Conservation (phyloP, 805 yeast species). For the Candida yuanshanica region DNA sequence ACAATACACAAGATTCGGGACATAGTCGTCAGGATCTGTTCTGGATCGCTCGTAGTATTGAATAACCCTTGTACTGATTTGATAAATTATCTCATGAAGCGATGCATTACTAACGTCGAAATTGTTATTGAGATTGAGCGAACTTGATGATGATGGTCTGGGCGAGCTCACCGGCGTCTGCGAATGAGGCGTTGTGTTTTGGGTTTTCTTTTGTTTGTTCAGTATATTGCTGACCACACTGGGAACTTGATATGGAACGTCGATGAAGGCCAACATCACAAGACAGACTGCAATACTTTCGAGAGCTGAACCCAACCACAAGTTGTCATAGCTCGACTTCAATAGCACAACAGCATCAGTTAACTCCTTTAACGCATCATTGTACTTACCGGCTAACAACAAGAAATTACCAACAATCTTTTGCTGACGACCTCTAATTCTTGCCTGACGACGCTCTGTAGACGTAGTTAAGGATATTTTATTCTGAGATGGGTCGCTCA, state of each 20-base stretch:
- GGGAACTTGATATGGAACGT: slow-evolving; percentile 41
- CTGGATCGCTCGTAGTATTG: slow-evolving; percentile 47
- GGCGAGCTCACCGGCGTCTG: slow-evolving; percentile 38
- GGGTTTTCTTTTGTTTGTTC: slow-evolving; percentile 18
- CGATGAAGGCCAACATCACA: slow-evolving; percentile 52
- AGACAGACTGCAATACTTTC: slow-evolving; percentile 73
- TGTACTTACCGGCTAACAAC: slow-evolving; percentile 72
- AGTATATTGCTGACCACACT: slow-evolving; percentile 27
- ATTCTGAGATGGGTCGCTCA: slow-evolving; percentile 28
- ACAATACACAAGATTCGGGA: slow-evolving; percentile 74
- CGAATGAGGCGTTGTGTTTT: slow-evolving; percentile 13
- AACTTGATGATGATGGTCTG: slow-evolving; percentile 35
- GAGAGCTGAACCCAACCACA: slow-evolving; percentile 88
- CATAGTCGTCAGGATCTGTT: slow-evolving; percentile 60
- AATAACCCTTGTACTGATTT: slow-evolving; percentile 33
- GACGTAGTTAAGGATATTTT: slow-evolving; percentile 29
- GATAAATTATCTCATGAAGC: slow-evolving; percentile 30
- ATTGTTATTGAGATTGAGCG: background rate
- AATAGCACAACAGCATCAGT: slow-evolving; percentile 64
- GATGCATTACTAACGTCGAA: slow-evolving; percentile 3
- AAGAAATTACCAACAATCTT: slow-evolving; percentile 75
- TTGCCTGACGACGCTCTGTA: slow-evolving; percentile 32
- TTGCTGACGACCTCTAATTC: slow-evolving; percentile 64
- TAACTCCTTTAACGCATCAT: slow-evolving; percentile 65
- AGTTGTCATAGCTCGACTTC: slow-evolving; percentile 59